phyloP scores from a whole-genome alignment of 2,329 filamentous ascomycete genomes.

The Amesomyces nigricolor region DNA sequence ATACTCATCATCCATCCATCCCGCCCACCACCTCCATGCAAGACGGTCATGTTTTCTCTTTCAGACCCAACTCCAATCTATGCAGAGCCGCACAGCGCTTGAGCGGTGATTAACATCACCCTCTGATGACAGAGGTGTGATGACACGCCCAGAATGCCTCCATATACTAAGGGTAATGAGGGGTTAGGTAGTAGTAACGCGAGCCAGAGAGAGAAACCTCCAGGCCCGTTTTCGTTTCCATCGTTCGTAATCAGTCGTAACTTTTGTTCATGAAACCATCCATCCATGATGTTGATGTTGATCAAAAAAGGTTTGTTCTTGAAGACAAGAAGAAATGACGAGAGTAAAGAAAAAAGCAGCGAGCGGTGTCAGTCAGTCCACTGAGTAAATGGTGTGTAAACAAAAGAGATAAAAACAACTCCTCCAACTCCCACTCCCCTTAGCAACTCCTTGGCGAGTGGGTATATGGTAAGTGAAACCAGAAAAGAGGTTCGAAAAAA shows the following conservation, averaged over 20 bases:
- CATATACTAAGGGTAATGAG: not conserved
- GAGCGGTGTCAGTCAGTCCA: not conserved
- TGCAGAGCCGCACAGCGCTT: constrained; percentile 8
- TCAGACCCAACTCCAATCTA: constrained; percentile 21
- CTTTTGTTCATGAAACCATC: not conserved
- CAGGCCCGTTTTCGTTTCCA: not conserved
- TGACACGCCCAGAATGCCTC: not conserved
- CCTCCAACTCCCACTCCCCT: not conserved
- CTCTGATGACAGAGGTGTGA: not conserved
- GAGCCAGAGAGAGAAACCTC: not conserved
- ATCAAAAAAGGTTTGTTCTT: too few species aligned
- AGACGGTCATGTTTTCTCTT: constrained; percentile 17
- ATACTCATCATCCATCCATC: not conserved
- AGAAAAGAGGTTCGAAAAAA: not conserved
- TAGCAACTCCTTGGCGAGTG: constrained; percentile 5
- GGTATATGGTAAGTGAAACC: constrained; percentile 10
- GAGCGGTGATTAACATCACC: not conserved
- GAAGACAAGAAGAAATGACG: not conserved
- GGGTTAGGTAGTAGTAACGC: too few species aligned
- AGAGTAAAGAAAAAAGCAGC: not conserved
- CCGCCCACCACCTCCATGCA: constrained; percentile 11
- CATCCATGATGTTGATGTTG: too few species aligned
- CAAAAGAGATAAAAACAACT: constrained; percentile 2
- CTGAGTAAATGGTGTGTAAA: not conserved
- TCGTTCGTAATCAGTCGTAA: not conserved